These are phyloP conservation scores for Lactarius evosmus DNA, from an alignment of 768 basidiomycete species.

Conservation along the genomic window DNA sequence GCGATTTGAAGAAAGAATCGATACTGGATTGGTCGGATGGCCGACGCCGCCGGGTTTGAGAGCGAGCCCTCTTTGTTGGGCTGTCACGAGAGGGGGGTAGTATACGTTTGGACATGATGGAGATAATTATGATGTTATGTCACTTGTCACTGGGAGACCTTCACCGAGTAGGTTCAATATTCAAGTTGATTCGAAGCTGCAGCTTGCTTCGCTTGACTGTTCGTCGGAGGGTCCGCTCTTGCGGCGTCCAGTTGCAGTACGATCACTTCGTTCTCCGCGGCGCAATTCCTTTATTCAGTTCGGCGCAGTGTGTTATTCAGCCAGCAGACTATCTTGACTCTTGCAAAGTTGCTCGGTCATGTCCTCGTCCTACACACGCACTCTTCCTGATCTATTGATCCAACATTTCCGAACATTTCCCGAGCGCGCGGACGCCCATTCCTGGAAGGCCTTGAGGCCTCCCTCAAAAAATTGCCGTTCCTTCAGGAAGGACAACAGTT, in stretches of 20 bases:
- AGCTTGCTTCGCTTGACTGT: neutral
- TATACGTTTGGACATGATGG: conserved; percentile 19
- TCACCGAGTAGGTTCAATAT: neutral
- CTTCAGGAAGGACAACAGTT: conserved; percentile 5
- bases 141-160: conserved; percentile 12
- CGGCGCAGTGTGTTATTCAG: neutral
- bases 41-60: conserved; percentile 2
- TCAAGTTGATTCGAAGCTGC: neutral
- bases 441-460: neutral
- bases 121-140: conserved; percentile 17
- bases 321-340: neutral
- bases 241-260: neutral
- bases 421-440: neutral
- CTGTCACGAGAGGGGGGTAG: neutral
- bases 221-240: conserved; percentile 12
- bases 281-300: neutral
- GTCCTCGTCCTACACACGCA: neutral
- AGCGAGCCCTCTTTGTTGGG: conserved; percentile 10
- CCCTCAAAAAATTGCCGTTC: conserved; percentile 5
- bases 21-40: conserved; percentile 15
- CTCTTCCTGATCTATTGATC: neutral
- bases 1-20: conserved; percentile 23
- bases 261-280: conserved; percentile 25
- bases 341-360: neutral
- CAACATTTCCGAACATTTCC: conserved; percentile 1